Conservation (phyloP, 345 rosid genomes). For the Eucalyptus sp. region DNA sequence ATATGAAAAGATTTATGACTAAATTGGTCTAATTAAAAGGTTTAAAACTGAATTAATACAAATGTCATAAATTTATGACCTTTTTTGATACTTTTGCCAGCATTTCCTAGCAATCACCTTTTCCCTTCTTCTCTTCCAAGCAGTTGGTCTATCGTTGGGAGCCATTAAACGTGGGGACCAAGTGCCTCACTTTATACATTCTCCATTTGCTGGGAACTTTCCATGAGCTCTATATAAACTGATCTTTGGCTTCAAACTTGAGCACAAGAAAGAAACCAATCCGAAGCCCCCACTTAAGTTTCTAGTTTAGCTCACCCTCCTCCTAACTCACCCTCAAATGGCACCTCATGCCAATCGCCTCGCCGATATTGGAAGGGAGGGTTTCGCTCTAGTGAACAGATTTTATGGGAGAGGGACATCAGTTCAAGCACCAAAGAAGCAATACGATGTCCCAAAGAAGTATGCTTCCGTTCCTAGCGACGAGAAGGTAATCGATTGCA, state of each 20-base stretch:
- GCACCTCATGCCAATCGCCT: background rate
- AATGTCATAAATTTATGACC: no score
- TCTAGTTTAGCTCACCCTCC: background rate
- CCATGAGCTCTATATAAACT: background rate
- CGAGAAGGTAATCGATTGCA: background rate
- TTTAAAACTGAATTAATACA: no score
- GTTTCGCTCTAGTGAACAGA: background rate
- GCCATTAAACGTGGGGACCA: background rate
- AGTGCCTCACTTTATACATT: background rate
- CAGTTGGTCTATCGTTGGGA: background rate
- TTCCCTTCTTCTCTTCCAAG: background rate
- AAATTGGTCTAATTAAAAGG: rapidly evolving
- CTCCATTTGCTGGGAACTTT: background rate
- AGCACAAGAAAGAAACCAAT: background rate
- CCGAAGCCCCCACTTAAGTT: background rate
- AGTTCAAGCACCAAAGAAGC: background rate
- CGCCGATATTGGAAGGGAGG: background rate
- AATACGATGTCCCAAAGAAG: background rate
- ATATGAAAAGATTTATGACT: no score
- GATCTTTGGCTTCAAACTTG: background rate
- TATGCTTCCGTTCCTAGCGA: background rate
- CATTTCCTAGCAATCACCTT: background rate
- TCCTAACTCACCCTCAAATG: background rate
- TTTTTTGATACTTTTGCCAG: no score
- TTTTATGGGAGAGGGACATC: background rate